These are phyloP conservation scores for Micractinium conductrix DNA, from an alignment of 139 green algal genomes.

Conservation along the genomic window DNA sequence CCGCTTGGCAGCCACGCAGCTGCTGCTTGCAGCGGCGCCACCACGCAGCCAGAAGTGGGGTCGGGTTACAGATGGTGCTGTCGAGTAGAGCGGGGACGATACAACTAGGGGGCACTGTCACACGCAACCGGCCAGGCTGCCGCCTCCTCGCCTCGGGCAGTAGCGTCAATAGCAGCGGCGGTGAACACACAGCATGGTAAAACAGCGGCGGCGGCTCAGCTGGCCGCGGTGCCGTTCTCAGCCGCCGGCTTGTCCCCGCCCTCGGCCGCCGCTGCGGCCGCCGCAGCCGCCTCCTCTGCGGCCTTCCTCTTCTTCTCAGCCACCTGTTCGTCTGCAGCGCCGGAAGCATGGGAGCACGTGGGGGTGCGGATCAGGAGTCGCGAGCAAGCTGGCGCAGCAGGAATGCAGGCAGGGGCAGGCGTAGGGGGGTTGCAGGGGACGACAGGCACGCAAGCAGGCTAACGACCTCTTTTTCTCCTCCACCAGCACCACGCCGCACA, in stretches of 20 bases:
- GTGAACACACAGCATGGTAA: too few relatives aligned
- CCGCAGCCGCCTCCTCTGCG: slow-evolving; percentile 23
- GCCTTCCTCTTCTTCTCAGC: slow-evolving; percentile 43
- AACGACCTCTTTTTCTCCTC: too few relatives aligned
- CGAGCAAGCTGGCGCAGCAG: background rate
- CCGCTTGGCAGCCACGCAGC: background rate
- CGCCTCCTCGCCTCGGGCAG: too few relatives aligned
- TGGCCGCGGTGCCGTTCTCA: slow-evolving; percentile 22
- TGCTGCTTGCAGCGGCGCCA: background rate
- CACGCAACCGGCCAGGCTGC: too few relatives aligned
- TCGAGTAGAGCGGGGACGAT: too few relatives aligned
- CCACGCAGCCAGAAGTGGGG: too few relatives aligned
- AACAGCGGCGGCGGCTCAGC: too few relatives aligned
- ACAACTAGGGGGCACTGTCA: too few relatives aligned
- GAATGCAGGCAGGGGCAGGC: background rate
- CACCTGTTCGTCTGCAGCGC: slow-evolving; percentile 61
- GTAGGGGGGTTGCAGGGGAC: background rate
- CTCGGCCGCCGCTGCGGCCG: background rate
- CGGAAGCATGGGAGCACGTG: background rate
- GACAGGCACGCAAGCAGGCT: background rate
- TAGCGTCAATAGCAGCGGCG: too few relatives aligned
- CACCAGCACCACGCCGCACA: background rate
- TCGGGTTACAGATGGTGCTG: too few relatives aligned
- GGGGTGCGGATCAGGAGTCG: background rate
- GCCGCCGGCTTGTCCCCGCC: background rate